A percentile compares a stretch with the other conserved stretches of the same genome.
Conservation (phyloP, 768 basidiomycete genomes). For the Rhodocollybia butyracea region DNA sequence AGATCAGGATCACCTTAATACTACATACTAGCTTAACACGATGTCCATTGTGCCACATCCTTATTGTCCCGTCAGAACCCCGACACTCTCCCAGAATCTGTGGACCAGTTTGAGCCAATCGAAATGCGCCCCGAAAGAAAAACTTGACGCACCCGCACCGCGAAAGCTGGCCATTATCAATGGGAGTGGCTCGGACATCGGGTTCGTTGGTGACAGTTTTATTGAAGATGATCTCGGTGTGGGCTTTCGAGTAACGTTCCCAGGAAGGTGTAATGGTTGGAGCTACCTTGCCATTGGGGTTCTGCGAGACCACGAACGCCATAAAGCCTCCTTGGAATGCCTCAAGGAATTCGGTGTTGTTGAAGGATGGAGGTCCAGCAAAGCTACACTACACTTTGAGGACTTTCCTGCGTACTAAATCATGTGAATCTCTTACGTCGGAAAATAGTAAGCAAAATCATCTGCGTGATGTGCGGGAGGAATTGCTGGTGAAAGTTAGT, state of each 20-base stretch:
- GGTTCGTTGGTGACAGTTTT: constrained; percentile 9
- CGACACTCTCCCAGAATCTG: constrained; percentile 12
- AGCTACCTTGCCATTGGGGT: constrained; percentile 16
- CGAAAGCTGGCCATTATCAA: constrained; percentile 14
- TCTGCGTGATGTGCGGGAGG: constrained; percentile 18
- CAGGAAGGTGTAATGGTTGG: constrained; percentile 18
- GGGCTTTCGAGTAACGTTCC: constrained; percentile 5
- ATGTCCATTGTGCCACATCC: not conserved
- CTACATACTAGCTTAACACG: not conserved
- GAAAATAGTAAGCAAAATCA: constrained; percentile 16
- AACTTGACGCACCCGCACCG: constrained; percentile 20
- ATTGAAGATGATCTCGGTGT: constrained; percentile 31
- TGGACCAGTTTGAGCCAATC: not conserved
- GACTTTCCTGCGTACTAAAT: not conserved
- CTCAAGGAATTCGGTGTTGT: constrained; percentile 19
- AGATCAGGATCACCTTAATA: not conserved
- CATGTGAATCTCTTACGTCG: constrained; percentile 2
- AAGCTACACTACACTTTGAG: not conserved
- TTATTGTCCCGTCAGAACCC: constrained; percentile 8
- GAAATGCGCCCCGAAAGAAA: not conserved
- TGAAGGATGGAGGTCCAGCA: constrained; percentile 5
- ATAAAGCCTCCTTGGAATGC: constrained; percentile 21
- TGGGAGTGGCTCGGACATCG: constrained; percentile 13
- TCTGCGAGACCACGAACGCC: constrained; percentile 15
- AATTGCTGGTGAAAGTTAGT: constrained; percentile 3